These are phyloP conservation scores for Lipomyces yarrowii DNA, from an alignment of 1,139 yeast species.

Conservation along the genomic window DNA sequence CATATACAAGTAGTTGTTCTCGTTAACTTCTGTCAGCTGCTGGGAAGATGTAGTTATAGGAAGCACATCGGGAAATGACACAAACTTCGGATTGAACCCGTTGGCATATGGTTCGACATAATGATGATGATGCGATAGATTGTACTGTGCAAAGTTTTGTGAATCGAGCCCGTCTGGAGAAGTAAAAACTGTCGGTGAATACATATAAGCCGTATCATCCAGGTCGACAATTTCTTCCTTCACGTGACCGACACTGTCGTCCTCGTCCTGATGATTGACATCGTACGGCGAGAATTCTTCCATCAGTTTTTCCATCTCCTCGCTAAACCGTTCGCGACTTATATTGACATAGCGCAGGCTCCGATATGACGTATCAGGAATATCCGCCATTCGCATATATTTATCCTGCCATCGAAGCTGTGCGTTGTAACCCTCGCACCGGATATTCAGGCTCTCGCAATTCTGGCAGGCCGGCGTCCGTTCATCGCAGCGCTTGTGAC, in stretches of 20 bases:
- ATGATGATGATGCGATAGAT: neutral
- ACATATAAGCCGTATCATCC: neutral
- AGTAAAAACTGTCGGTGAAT: neutral
- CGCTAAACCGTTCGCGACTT: neutral
- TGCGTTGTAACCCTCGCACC: constrained; percentile 9
- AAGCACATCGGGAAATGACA: neutral
- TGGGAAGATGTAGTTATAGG: neutral
- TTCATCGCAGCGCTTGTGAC: constrained; percentile 15
- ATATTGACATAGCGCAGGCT: constrained; percentile 8
- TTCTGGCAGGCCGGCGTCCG: constrained; percentile 7
- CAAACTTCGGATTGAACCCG: neutral
- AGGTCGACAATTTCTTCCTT: neutral
- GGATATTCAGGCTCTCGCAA: constrained; percentile 8
- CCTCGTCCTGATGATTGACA: neutral
- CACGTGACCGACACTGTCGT: neutral
- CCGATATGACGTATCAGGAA: constrained; percentile 7
- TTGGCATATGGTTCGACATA: neutral
- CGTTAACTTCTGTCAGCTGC: neutral
- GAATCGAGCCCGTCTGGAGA: neutral
- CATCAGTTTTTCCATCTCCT: constrained; percentile 1
- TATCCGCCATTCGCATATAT: constrained; percentile 3
- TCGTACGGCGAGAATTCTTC: constrained; percentile 1
- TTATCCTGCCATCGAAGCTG: constrained; percentile 14
- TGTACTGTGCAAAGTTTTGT: neutral
- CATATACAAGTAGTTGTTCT: neutral